Conservation (phyloP, 306 rosid genomes). For the Lathyrus sativus region DNA sequence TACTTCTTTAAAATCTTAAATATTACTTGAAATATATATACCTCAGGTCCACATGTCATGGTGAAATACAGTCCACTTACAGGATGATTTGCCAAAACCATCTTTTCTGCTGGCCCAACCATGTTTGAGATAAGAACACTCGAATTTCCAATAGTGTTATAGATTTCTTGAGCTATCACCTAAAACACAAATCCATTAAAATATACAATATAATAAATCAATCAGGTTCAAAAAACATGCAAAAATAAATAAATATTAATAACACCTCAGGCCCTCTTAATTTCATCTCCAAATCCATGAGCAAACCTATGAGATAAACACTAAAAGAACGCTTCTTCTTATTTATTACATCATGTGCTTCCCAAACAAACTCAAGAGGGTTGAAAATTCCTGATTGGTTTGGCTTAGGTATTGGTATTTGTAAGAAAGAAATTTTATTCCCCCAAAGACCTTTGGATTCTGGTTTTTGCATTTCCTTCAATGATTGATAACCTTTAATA, state of each 20-base stretch:
- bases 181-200: conserved; percentile 11
- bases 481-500: conserved; percentile 46
- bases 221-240: no score
- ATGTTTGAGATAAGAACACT: conserved; percentile 51
- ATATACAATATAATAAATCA: no score
- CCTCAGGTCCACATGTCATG: conserved; percentile 51
- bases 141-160: conserved; percentile 37
- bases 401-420: conserved; percentile 50
- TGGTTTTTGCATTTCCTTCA: conserved; percentile 48
- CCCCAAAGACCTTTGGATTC: conserved; percentile 55
- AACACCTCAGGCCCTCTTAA: conserved; percentile 59
- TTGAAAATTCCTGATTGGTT: conserved; percentile 8
- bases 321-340: conserved; percentile 50
- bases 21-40: not conserved
- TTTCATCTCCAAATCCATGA: conserved; percentile 47
- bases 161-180: conserved; percentile 46
- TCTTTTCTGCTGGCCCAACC: conserved; percentile 54
- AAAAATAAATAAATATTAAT: no score
- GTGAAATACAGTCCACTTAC: conserved; percentile 50
- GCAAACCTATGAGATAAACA: conserved; percentile 38
- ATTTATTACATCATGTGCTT: conserved; percentile 22
- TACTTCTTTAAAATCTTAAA: no score
- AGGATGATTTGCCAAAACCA: conserved; percentile 51
- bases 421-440: conserved; percentile 51
- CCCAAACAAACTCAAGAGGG: conserved; percentile 57